Base-by-base conservation (phyloP, 331 rosid genomes). In the Quercus phellos region DNA sequence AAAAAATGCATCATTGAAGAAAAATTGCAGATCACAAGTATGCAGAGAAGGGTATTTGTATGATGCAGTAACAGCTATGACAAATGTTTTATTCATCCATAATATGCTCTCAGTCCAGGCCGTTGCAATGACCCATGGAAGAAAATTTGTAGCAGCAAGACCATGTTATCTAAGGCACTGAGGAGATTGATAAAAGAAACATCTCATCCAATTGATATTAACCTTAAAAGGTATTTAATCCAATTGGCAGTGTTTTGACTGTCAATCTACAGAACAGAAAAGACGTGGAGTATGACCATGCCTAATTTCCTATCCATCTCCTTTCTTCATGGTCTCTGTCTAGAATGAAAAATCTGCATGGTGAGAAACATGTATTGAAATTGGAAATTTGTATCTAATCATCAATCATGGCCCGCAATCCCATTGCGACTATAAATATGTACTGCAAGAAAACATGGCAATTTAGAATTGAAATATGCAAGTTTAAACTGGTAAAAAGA, bases 361-460 rank as follows among this genome's bases (percentile, higher is more conserved):
- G 32, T 54, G 24, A 6, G 13, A 3, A 18, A 4, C 18, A 74
- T 19, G 46, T 16, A 24, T 6, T 26, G 68, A 60, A 60, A 60
- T 55, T 30, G 51, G 46, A 43, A 53, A 78, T 70, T 68, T 68
- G 68, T 21, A 46, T 18, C 26, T 77, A 85, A 51, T 85, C 91
- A 61, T 85, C 78, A 21, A 77, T 82, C 59, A 87, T 76, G 50
- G 77, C 61, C 77, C 85, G 81, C 81, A 89, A 69, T 61, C 84
- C 90, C 77, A 87, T 64, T 18, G 82, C 24, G 24, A 24, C 93
- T 8, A 85, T 30, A 29, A 87, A 67, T 38, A 89, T 51, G 78
- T 84, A 89, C 96, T 89, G 91, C 90, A 77, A 68, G 51, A 53
- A 75, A 32, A 72, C 4, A 6, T 73, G 64, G 56, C 50, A 30